Percentiles rank a stretch among this genome's conserved stretches.
Conservation (phyloP, 257 asterid species). For the Solanum lignicaule region DNA sequence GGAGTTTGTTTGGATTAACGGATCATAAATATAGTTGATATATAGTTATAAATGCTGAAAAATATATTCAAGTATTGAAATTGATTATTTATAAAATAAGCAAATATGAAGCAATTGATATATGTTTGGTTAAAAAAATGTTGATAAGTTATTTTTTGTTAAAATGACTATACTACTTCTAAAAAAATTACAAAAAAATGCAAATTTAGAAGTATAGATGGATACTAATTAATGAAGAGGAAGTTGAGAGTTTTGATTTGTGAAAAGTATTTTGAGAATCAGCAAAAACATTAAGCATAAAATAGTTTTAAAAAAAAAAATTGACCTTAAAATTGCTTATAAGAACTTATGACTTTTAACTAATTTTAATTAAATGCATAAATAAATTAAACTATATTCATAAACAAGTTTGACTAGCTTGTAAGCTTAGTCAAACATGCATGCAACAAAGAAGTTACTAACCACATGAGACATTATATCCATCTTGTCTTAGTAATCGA, state of each 20-base stretch:
- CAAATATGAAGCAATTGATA: too few species aligned
- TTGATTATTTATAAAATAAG: background rate
- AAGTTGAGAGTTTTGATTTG: background rate
- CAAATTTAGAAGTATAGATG: background rate
- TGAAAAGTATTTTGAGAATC: background rate
- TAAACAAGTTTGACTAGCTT: background rate
- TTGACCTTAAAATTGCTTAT: too few species aligned
- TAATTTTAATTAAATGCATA: too few species aligned
- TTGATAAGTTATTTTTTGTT: too few species aligned
- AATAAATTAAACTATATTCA: too few species aligned
- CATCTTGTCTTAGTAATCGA: constrained; percentile 3
- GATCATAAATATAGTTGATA: background rate
- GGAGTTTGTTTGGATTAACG: background rate
- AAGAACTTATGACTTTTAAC: too few species aligned
- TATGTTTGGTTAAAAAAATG: too few species aligned
- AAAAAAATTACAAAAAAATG: too few species aligned
- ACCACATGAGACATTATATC: background rate
- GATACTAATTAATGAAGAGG: background rate
- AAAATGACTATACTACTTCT: background rate
- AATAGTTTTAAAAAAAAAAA: too few species aligned
- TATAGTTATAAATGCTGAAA: background rate
- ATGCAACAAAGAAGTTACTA: background rate
- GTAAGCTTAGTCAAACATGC: background rate
- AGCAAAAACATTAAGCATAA: too few species aligned
- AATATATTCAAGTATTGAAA: background rate